Base-by-base conservation (phyloP, 1,284 basidiomycete species). In the Fomitopsis betulina region DNA sequence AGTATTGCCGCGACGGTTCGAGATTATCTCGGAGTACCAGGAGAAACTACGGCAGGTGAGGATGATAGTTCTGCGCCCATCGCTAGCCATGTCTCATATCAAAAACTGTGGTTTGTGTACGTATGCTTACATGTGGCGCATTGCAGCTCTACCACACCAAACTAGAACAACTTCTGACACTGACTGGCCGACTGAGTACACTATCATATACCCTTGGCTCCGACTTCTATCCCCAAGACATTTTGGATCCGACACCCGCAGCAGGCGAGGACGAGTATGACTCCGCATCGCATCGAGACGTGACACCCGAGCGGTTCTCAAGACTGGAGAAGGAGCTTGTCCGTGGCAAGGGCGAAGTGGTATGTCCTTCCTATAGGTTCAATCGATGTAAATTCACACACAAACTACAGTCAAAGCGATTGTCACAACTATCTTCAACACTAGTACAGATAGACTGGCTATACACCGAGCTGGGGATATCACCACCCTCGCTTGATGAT, bases 241-340 rank as follows among this genome's bases (percentile, higher is more conserved):
- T 89, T 21, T 65, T 86, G 17, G 79, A 81, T 55, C 77, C 81
- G 13, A 70, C 73, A 0, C 62, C 71, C 15, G 78, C 79, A 1
- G 56, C 65, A 3, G 79, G 77, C 1, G 80, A 83, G 63, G 72
- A 73, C 57, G 67, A 72, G 21, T 68, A 70, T 5, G 74, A 80
- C 53, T 62, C 75, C 0, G 70, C 72, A 54, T 70, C 78, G 7
- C 78, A 82, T 65, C 77, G 79, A 21, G 89, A 93, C 65, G 88
- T 93, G 13, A 86, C 85, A 12, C 86, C 89, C 0, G 89, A 92
- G 60, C 79, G 88, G 10, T 91, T 94, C 68, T 80, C 83, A 38
- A 85, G 78, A 64, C 74, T 94, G 2, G 90, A 94, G 75, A 88
- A 89, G 68, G 90, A 93, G 67, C 78, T 93, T 19, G 83, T 88